These are phyloP conservation scores for Annulohypoxylon moriforme DNA, from an alignment of 495 filamentous ascomycete genomes.

Conservation along the genomic window DNA sequence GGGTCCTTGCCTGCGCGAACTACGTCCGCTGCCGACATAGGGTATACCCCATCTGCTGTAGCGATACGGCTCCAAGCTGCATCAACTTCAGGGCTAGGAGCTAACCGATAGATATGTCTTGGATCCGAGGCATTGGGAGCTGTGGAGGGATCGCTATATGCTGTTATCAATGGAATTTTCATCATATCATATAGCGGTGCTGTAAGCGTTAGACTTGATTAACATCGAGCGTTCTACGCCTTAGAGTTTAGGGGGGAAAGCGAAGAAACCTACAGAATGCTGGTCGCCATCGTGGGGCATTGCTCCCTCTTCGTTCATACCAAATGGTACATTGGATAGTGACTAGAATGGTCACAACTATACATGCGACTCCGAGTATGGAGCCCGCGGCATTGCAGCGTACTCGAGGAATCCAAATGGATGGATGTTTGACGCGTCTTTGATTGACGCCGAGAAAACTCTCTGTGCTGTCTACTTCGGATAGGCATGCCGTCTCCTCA, in stretches of 20 bases:
- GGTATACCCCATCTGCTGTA: constrained; percentile 10
- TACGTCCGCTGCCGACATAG: constrained; percentile 1
- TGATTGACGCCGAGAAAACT: not conserved
- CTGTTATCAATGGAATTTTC: not conserved
- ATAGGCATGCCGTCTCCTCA: not conserved
- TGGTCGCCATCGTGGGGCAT: constrained; percentile 3
- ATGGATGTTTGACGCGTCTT: not conserved
- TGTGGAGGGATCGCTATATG: constrained; percentile 1
- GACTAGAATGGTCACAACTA: constrained; percentile 1
- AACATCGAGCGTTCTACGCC: not conserved
- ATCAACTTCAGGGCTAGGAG: constrained; percentile 1
- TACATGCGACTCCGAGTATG: not conserved
- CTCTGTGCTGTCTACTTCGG: not conserved
- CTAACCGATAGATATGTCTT: constrained; percentile 4
- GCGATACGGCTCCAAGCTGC: constrained; percentile 4
- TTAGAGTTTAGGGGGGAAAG: not conserved
- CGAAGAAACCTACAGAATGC: not conserved
- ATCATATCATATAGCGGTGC: constrained; percentile 8
- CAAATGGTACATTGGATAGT: constrained; percentile 11
- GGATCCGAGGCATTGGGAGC: constrained; percentile 1
- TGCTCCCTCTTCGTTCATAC: constrained; percentile 8
- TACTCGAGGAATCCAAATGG: constrained; percentile 2
- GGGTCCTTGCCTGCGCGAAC: constrained; percentile 1
- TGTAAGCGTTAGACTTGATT: not conserved
- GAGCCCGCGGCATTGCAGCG: constrained; percentile 1